Evolutionary conservation across 2,329 filamentous ascomycete genomes (phyloP).

Genomic region (Ploettnerulaceae sp.): DNA sequence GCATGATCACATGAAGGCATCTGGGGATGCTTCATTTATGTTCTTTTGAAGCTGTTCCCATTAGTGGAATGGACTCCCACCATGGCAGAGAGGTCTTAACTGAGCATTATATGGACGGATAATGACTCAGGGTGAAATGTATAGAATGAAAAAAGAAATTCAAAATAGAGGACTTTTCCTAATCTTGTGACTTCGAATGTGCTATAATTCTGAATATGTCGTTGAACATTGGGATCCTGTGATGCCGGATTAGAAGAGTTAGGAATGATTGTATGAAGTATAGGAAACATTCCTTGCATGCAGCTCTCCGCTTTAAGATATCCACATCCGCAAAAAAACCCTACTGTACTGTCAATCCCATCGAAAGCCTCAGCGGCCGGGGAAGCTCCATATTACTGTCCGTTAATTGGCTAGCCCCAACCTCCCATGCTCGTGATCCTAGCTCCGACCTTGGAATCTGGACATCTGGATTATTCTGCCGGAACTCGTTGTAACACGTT

Average conservation of each 20-base stretch:
- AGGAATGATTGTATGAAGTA: too few species aligned
- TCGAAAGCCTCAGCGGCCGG: constrained; percentile 8
- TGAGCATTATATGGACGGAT: background rate
- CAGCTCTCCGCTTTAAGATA: background rate
- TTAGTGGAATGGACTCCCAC: background rate
- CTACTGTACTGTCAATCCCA: background rate
- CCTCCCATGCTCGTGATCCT: constrained; percentile 2
- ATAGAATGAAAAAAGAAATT: constrained; percentile 3
- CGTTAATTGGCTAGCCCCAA: constrained; percentile 5
- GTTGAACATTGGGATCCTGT: too few species aligned
- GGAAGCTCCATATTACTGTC: background rate
- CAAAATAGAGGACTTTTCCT: too few species aligned
- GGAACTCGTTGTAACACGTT: constrained; percentile 1
- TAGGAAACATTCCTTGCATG: background rate
- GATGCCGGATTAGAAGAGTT: too few species aligned
- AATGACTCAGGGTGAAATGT: constrained; percentile 11
- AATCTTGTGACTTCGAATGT: too few species aligned
- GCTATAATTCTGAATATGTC: too few species aligned
- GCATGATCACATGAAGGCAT: constrained; percentile 5
- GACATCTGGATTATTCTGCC: constrained; percentile 1
- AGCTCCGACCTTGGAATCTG: constrained; percentile 4
- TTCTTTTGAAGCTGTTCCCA: too few species aligned
- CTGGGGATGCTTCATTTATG: constrained; percentile 4
- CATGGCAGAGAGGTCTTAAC: background rate
- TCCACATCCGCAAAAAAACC: constrained; percentile 4